Evolutionary conservation across 805 yeast species (phyloP), one percentile per base, ranked within the genome.

Genomic region (Candida bentonensis): DNA sequence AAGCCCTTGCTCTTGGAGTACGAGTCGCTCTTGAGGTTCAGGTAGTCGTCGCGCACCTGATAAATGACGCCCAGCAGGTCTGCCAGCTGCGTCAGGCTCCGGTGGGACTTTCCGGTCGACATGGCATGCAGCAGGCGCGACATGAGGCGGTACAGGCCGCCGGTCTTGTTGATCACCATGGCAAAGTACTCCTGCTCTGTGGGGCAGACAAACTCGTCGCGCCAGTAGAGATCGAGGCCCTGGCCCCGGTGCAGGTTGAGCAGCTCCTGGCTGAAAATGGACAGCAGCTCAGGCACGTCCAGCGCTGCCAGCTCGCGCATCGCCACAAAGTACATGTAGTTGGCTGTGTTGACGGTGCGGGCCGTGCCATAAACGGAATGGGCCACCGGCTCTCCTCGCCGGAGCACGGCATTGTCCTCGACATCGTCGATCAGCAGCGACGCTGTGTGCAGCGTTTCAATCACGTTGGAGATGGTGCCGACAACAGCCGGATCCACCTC

Each of bases 161-260:
- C 95, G 0, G 96, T 88, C 53, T 82, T 88, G 56, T 85, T 79
- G 71, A 74, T 73, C 5, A 82, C 94, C 96, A 89, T 88, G 30
- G 69, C 69, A 26, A 78, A 58, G 55, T 88, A 88, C 54, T 83
- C 77, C 1, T 61, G 58, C 47, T 78, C 81, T 3, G 67, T 64
- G 0, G 92, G 92, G 41, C 80, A 68, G 1, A 57, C 55, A 25
- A 67, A 54, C 23, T 70, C 65, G 46, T 86, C 95, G 49, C 96
- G 68, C 96, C 96, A 88, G 59, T 78, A 81, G 20, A 88, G 69
- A 53, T 88, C 97, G 47, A 82, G 61, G 0, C 95, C 94, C 65
- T 88, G 97, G 3, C 97, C 97, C 41, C 82, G 69, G 58, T 88
- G 96, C 46, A 88, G 63, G 54, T 82, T 79, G 43, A 83, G 59